Base-by-base conservation (phyloP, 1,284 basidiomycete species). In the Nidula niveotomentosa region DNA sequence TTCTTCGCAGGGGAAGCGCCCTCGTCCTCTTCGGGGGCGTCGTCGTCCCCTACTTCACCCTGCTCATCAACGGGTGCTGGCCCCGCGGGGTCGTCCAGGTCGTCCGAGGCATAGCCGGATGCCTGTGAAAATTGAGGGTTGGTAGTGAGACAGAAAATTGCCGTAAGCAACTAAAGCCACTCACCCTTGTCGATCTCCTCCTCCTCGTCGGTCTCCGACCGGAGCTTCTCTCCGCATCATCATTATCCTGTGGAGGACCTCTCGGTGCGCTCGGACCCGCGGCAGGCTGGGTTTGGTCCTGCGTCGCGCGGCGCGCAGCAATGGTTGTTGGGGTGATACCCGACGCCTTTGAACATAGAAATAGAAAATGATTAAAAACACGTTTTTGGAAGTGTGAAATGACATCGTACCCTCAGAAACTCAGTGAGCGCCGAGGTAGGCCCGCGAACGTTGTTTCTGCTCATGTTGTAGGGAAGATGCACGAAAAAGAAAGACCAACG, bases 351-450 rank as follows among this genome's bases (percentile, higher is more conserved):
- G 39, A 41, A 41, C 15, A 41, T 13, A 41, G 39, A 41, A 41
- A 41, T 13, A 41, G 39, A 41, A 41, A 41, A 41, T 41, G 39
- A 41, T 41, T 17, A 41, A 41, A 41, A 17, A 17, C 15, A 41
- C 7, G 7, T 41, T 13, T 17, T 41, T 15, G 12, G n/a, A 41
- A 6, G 18, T 54, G 15, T 43, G 44, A 48, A 17, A 6, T 44
- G 23, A 23, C 12, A 50, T 76, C 84, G 56, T 59, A 94, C 94
- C 62, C 86, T 85, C 15, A 98, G 78, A 68, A 95, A 98, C 60
- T 94, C 93, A 30, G 96, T 97, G 9, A 98, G 74, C 0, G 96
- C 96, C 47, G 93, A 96, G 0, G 91, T 87, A 0, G 96, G 95
- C 0, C 96, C 96, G 15, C 91, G 83, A 44, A 97, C 88, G 56